phyloP scores from a whole-genome alignment of 140 eudicot genomes.

The Oenanthe javanica region DNA sequence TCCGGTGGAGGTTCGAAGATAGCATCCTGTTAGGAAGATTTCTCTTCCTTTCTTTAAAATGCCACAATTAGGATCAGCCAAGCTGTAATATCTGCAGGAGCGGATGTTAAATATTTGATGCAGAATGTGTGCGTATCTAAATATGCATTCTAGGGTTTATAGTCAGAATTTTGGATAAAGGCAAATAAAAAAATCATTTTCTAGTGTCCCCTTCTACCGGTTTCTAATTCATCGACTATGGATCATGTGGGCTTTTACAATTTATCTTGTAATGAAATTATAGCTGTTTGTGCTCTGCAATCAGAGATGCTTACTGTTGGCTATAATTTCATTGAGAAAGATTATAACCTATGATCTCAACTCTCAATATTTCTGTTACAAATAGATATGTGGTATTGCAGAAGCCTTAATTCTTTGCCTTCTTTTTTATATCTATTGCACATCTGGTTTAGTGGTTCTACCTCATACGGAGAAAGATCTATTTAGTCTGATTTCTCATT shows the following conservation, averaged over 20 bases:
- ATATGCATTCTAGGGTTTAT: neutral
- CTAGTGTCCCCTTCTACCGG: neutral
- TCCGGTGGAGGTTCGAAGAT: conserved; percentile 63
- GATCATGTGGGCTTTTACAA: neutral
- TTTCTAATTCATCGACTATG: neutral
- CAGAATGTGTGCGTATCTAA: neutral
- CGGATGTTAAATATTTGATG: conserved; percentile 12
- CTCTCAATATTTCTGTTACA: neutral
- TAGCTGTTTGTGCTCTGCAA: neutral
- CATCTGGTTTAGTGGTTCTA: neutral
- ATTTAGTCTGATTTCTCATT: neutral
- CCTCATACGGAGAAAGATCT: neutral
- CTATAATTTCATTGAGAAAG: neutral
- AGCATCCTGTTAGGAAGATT: conserved; percentile 79
- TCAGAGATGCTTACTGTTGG: neutral
- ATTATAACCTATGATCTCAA: neutral
- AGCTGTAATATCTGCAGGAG: conserved; percentile 56
- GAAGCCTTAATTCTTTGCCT: neutral
- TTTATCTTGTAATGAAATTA: neutral
- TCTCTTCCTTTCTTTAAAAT: conserved; percentile 78
- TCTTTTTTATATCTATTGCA: neutral
- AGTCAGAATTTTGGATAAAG: neutral
- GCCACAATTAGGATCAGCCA: conserved; percentile 71
- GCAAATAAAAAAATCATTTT: neutral
- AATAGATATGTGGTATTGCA: neutral